Base-by-base conservation (phyloP, 164 flowering plant species). In the Magnolia sinica region DNA sequence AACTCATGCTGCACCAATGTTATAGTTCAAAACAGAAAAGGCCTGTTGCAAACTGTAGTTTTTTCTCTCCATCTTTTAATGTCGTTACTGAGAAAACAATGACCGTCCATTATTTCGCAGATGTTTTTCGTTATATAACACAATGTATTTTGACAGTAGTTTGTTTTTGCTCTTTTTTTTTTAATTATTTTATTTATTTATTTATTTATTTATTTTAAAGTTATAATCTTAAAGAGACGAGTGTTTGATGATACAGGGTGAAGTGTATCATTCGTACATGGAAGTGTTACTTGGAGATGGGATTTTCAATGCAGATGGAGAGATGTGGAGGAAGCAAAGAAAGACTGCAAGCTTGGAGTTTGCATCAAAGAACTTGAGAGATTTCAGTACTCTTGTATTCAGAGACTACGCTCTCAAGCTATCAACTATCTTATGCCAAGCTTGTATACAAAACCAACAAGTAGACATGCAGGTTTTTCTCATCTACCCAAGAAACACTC, bases 291-390 rank as follows among this genome's bases (percentile, higher is more conserved):
- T 95, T 22, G 98, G 99, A 79, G 90, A 91, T 81, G 99, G 97
- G 24, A 95, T 95, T 20, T 95, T 95, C 77, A 95, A 95, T 79
- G 88, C 81, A 7, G 99, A 95, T 78, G 99, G 99, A n/a, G 99
- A 95, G 82, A 81, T 80, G 22, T 93, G 98, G 96, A 93, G 92
- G 86, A 88, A 80, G 76, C 99, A 92, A 68, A 89, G 96, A 73
- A 95, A 93, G 84, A 95, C 95, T 8, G 90, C 99, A 63, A 93
- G 99, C 76, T 91, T 93, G 74, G 98, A 93, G 83, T 95, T 95
- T 86, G 98, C 99, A 75, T 95, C 99, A 23, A 93, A 84, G 87
- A 95, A 92, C 78, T 83, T 95, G 85, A 91, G 92, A 74, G 97
- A 95, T 76, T 95, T 93, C 83, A 91, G 97, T 82, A 92, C 98